Conservation (phyloP, 441 rosid genomes). For the Pelargonium citronellum region DNA sequence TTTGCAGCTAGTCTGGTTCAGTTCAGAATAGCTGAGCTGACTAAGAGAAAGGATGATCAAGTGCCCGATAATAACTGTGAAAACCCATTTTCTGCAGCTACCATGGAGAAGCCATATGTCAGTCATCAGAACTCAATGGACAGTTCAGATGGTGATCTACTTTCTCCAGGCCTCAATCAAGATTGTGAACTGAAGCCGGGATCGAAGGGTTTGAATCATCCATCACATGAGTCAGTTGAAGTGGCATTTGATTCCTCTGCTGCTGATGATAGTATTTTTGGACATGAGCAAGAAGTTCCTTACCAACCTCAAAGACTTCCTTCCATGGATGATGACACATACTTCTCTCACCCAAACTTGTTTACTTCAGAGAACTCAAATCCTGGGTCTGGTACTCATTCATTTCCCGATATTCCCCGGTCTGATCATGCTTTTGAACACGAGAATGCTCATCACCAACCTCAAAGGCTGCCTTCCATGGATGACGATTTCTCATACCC, state of each 20-base stretch:
- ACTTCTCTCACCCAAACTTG: constrained; percentile 18
- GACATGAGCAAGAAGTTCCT: constrained; percentile 21
- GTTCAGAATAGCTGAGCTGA: constrained; percentile 66
- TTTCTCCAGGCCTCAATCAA: too few relatives aligned
- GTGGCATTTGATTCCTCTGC: constrained; percentile 30
- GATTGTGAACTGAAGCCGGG: too few relatives aligned
- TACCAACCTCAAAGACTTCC: constrained; percentile 53
- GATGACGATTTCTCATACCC: constrained; percentile 19
- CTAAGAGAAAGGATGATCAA: constrained; percentile 45
- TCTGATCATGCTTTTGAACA: too few relatives aligned
- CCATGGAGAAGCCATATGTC: constrained; percentile 29
- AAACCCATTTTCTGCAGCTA: constrained; percentile 54
- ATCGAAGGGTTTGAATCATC: too few relatives aligned
- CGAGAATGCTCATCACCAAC: too few relatives aligned
- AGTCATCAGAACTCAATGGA: constrained; percentile 40
- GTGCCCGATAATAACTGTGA: constrained; percentile 36
- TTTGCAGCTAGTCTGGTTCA: constrained; percentile 84
- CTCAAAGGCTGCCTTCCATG: too few relatives aligned
- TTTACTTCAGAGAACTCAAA: neutral
- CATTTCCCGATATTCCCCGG: too few relatives aligned
- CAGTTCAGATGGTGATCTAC: constrained; percentile 22
- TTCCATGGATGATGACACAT: constrained; percentile 72
- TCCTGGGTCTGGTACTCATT: neutral
- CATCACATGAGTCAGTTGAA: constrained; percentile 24
- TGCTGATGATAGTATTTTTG: constrained; percentile 24